A percentile compares a stretch with the other conserved stretches of the same genome.
Conservation (phyloP, 805 yeast genomes). For the Limtongia smithiae region DNA sequence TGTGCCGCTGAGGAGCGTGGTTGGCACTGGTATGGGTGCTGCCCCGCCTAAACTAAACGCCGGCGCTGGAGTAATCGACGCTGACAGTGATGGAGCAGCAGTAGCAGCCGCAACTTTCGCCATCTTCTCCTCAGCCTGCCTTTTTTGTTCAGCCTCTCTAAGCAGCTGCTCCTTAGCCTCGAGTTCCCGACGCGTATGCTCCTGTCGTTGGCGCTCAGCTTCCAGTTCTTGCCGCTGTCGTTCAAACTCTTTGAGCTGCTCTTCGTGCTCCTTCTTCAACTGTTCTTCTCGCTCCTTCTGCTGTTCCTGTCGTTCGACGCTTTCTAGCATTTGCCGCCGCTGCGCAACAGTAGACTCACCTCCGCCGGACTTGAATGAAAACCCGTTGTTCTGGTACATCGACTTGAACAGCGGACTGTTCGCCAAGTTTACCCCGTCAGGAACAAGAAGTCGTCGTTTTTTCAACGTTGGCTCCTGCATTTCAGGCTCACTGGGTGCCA, state of each 20-base stretch:
- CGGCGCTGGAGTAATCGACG: background rate
- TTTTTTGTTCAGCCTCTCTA: background rate
- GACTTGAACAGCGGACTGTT: background rate
- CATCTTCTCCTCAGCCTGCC: background rate
- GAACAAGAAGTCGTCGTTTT: slow-evolving; percentile 17
- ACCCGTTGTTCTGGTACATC: background rate
- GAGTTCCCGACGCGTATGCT: slow-evolving; percentile 7
- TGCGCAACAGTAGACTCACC: slow-evolving; percentile 23
- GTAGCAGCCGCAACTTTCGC: background rate
- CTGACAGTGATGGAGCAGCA: background rate
- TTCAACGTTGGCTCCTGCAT: slow-evolving; percentile 27
- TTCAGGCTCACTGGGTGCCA: slow-evolving; percentile 32
- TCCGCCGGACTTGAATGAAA: slow-evolving; percentile 4
- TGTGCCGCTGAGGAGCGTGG: no score
- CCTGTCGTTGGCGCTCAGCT: slow-evolving; percentile 7
- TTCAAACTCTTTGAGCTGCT: slow-evolving; percentile 18
- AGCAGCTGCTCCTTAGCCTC: background rate
- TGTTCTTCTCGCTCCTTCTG: slow-evolving; percentile 9
- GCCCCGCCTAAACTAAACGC: background rate
- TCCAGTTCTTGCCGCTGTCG: slow-evolving; percentile 10
- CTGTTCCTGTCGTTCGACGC: slow-evolving; percentile 11
- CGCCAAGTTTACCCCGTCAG: slow-evolving; percentile 3
- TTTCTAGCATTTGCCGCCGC: slow-evolving; percentile 19
- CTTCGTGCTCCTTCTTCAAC: slow-evolving; percentile 2
- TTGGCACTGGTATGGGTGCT: no score